Evolutionary conservation across 2,329 filamentous ascomycete species (phyloP).

Genomic region (Pestalotiopsis sp.): DNA sequence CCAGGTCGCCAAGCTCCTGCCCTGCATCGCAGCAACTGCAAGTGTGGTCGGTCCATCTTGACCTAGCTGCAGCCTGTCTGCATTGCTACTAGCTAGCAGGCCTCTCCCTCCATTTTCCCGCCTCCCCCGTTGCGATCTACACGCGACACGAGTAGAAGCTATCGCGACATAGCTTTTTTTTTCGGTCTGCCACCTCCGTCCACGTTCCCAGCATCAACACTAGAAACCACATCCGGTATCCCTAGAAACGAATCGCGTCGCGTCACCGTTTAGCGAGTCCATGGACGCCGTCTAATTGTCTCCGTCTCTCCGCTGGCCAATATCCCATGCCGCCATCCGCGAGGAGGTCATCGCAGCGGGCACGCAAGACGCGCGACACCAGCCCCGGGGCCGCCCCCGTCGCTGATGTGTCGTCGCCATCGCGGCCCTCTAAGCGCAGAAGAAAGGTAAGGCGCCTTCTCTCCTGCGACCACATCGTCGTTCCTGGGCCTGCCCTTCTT

Average conservation of each 20-base stretch:
- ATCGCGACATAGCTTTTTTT: background rate
- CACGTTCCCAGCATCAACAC: background rate
- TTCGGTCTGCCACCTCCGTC: background rate
- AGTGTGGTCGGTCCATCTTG: background rate
- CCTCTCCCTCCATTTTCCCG: background rate
- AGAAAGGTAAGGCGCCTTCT: constrained; percentile 52
- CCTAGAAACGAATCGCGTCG: background rate
- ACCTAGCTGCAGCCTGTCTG: background rate
- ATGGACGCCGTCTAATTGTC: constrained; percentile 7
- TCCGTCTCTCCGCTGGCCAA: background rate
- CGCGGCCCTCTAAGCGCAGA: constrained; percentile 65
- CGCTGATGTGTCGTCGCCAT: constrained; percentile 58
- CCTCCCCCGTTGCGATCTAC: background rate
- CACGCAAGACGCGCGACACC: constrained; percentile 34
- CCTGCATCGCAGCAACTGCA: background rate
- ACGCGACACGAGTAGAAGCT: background rate
- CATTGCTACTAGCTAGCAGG: too few species aligned
- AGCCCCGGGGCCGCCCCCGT: constrained; percentile 30
- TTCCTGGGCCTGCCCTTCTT: background rate
- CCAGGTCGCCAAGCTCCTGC: background rate
- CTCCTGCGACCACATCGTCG: background rate
- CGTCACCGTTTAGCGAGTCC: background rate
- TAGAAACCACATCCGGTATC: background rate
- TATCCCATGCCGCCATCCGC: constrained; percentile 40
- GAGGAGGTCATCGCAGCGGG: constrained; percentile 38